Evolutionary conservation across 108 stramenopile species (phyloP), one percentile per base, ranked within the genome.

Genomic region (Epipyxis sp.): DNA sequence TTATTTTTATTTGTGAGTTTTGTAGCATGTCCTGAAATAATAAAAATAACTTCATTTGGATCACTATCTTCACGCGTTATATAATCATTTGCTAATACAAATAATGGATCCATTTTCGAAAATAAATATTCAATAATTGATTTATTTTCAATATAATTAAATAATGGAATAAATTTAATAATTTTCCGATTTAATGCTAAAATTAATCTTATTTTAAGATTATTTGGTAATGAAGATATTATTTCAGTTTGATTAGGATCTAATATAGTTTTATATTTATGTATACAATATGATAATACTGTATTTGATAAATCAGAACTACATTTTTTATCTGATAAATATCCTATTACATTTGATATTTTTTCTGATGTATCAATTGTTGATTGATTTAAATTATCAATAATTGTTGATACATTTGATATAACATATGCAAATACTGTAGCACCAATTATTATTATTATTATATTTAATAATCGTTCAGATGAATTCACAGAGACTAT

Each of bases 391-490:
- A 74, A 6, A 42, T 42, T 74, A 34, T 42, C 34, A 6, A 74
- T 35, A 10, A 39, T 6, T 43, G 41, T 39, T 6, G 71, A 74
- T 3, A 74, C 71, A 37, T 74, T 74, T 37, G 71, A 37, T 27
- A 74, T 13, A 10, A 39, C 43, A 42, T 74, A 74, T 43, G 41
- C 71, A 37, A 74, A 74, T 6, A 74, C 10, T 6, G 71, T 30
- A 27, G 71, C 71, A 37, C 71, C 71, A 6, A 27, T 6, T 27
- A 74, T 10, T 6, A 37, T 32, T 42, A 39, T 10, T 10, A 74
- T 6, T 10, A 74, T 74, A 34, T 3, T 32, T 27, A 74, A 46
- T 29, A 3, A 16, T 10, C 71, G 44, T 74, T 57, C 71, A 39
- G 3, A 34, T 6, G 34, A 6, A 27, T 13, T 13, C 3, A 3